phyloP scores from a whole-genome alignment of 352 stramenopile genomes.

The Phytophthora melonis region DNA sequence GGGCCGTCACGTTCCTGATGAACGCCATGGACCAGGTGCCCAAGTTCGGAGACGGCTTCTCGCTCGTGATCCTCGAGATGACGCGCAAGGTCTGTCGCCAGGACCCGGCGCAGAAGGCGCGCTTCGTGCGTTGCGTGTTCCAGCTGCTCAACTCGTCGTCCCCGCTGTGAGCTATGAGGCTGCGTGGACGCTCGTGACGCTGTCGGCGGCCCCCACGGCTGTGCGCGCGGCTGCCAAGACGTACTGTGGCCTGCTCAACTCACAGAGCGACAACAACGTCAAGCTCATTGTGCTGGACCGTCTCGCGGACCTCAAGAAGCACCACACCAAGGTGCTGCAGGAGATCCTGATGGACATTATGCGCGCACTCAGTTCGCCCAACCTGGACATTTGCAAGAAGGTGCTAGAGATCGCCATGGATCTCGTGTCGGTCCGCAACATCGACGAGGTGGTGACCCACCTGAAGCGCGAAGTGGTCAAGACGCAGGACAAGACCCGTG shows the following conservation, averaged over 20 bases:
- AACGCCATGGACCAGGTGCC: slow-evolving; percentile 96
- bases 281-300: slow-evolving; percentile 99
- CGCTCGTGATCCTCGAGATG: slow-evolving; percentile 99
- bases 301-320: slow-evolving; percentile 97
- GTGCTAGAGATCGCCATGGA: slow-evolving; percentile 99
- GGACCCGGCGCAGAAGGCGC: slow-evolving; percentile 98
- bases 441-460: slow-evolving; percentile 96
- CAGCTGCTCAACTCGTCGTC: slow-evolving; percentile 95
- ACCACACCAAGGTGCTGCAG: slow-evolving; percentile 97
- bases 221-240: slow-evolving; percentile 97
- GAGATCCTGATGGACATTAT: slow-evolving; percentile 99
- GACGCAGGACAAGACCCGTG: slow-evolving; percentile 90
- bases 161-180: slow-evolving; percentile 98
- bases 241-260: slow-evolving; percentile 98
- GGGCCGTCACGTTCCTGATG: slow-evolving; percentile 98
- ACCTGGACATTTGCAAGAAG: slow-evolving; percentile 99
- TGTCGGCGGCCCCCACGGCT: slow-evolving; percentile 98
- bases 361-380: slow-evolving; percentile 96
- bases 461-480: slow-evolving; percentile 93
- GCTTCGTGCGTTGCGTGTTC: slow-evolving; percentile 99
- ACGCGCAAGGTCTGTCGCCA: slow-evolving; percentile 98
- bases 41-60: slow-evolving; percentile 98
- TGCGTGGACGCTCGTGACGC: slow-evolving; percentile 98
- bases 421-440: slow-evolving; percentile 97
- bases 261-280: slow-evolving; percentile 99